Percentiles rank a stretch among this genome's conserved stretches.
Evolutionary conservation across 2,329 filamentous ascomycete genomes (phyloP).

Genomic region (Basipetospora chlamydospora): DNA sequence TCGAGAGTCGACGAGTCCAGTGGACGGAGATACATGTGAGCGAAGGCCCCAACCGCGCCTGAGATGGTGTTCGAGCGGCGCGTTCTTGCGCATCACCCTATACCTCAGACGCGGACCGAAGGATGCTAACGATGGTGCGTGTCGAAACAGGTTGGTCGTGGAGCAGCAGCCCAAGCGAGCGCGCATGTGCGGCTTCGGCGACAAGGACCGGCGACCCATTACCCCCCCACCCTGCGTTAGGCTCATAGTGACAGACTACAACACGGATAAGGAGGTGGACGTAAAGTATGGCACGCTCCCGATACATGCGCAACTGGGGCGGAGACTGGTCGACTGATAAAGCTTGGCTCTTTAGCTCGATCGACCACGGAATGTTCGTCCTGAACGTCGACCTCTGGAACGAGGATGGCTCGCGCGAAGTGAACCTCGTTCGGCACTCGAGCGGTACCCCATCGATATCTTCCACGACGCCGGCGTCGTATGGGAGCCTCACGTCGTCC

Average conservation of each 20-base stretch:
- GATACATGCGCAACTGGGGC: no score
- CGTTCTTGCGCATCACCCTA: background rate
- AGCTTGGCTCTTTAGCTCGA: no score
- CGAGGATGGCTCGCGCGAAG: constrained; percentile 48
- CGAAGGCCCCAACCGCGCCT: background rate
- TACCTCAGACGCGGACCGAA: background rate
- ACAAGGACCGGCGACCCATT: constrained; percentile 95
- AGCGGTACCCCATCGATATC: constrained; percentile 64
- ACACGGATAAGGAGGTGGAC: constrained; percentile 70
- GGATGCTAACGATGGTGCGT: no score
- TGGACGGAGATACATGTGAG: constrained; percentile 22
- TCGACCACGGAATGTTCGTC: constrained; percentile 30
- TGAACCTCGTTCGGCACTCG: constrained; percentile 49
- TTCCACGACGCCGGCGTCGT: constrained; percentile 50
- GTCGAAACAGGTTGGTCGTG: constrained; percentile 49
- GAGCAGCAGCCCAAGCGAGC: constrained; percentile 85
- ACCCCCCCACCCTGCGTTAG: constrained; percentile 88
- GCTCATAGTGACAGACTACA: constrained; percentile 61
- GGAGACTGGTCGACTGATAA: no score
- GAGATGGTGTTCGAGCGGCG: background rate
- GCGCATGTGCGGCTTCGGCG: constrained; percentile 97
- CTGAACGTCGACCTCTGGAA: constrained; percentile 55
- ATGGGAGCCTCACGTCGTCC: constrained; percentile 13
- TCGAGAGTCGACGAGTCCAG: constrained; percentile 20
- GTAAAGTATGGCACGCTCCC: constrained; percentile 50